These are phyloP conservation scores for Penicillium malachiteum DNA, from an alignment of 495 filamentous ascomycete species.

Conservation along the genomic window DNA sequence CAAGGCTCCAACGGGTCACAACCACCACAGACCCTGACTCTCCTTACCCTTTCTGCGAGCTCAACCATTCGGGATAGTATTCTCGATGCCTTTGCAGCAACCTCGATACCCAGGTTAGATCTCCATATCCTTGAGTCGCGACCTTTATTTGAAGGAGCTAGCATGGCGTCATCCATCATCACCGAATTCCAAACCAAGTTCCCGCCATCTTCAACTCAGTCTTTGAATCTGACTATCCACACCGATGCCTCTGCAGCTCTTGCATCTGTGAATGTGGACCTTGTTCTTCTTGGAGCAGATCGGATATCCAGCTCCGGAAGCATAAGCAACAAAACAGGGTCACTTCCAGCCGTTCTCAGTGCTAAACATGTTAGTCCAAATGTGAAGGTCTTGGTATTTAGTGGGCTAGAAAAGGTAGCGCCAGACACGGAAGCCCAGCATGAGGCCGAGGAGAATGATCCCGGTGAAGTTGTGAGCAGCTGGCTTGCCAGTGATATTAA, in stretches of 20 bases:
- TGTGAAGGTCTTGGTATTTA: constrained; percentile 52
- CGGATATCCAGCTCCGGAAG: constrained; percentile 51
- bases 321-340: constrained; percentile 67
- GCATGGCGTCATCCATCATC: constrained; percentile 49
- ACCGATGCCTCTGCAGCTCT: constrained; percentile 61
- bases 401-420: constrained; percentile 59
- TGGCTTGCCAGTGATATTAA: constrained; percentile 41
- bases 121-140: constrained; percentile 64
- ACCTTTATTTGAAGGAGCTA: constrained; percentile 63
- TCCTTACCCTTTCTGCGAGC: constrained; percentile 60
- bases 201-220: constrained; percentile 9
- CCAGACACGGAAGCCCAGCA: constrained; percentile 35
- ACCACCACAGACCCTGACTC: constrained; percentile 30
- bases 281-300: constrained; percentile 64
- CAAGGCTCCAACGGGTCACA: neutral
- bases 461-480: constrained; percentile 41
- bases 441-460: constrained; percentile 47
- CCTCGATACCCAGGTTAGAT: constrained; percentile 41
- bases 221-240: constrained; percentile 48
- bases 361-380: constrained; percentile 43
- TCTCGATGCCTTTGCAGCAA: constrained; percentile 25
- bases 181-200: constrained; percentile 26
- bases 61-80: constrained; percentile 56
- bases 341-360: constrained; percentile 53
- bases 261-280: constrained; percentile 45